Evolutionary conservation across 108 stramenopile genomes (phyloP).

Genomic region (Asterionellopsis glacialis): DNA sequence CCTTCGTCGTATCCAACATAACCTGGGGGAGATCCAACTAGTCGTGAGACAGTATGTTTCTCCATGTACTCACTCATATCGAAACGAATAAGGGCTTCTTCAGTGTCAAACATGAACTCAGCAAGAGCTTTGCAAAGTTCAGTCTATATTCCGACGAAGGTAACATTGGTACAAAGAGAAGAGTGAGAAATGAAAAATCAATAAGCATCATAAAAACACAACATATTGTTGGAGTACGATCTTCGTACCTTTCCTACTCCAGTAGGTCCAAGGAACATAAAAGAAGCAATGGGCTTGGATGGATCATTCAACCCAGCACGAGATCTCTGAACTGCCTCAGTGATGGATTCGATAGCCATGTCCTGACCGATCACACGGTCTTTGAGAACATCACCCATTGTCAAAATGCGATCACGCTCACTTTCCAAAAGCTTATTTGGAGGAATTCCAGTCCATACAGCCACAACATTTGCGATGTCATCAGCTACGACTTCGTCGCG

Average conservation of each 20-base stretch:
- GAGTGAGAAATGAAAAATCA: constrained; percentile 1
- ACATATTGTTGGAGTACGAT: background rate
- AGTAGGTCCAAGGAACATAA: constrained; percentile 94
- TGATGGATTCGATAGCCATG: constrained; percentile 85
- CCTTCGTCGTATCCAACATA: constrained; percentile 99
- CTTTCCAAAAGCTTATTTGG: constrained; percentile 81
- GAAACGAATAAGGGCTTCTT: constrained; percentile 89
- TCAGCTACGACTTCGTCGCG: constrained; percentile 93
- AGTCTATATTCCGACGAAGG: constrained; percentile 39
- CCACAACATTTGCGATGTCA: constrained; percentile 91
- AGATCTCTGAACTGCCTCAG: constrained; percentile 87
- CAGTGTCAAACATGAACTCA: constrained; percentile 90
- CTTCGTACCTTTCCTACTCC: constrained; percentile 46
- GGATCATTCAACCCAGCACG: constrained; percentile 91
- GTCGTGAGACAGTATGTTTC: constrained; percentile 89
- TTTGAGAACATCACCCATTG: constrained; percentile 80
- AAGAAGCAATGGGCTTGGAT: constrained; percentile 84
- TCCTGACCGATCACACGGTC: constrained; percentile 93
- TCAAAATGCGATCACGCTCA: constrained; percentile 91
- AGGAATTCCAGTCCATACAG: constrained; percentile 93
- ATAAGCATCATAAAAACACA: background rate
- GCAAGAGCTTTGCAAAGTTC: constrained; percentile 92
- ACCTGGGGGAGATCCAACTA: constrained; percentile 95
- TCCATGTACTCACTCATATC: constrained; percentile 99
- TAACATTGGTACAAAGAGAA: constrained; percentile 28